A percentile compares a stretch with the other conserved stretches of the same genome.
Evolutionary conservation across 768 basidiomycete species (phyloP).

Genomic region (Serendipita sp.): DNA sequence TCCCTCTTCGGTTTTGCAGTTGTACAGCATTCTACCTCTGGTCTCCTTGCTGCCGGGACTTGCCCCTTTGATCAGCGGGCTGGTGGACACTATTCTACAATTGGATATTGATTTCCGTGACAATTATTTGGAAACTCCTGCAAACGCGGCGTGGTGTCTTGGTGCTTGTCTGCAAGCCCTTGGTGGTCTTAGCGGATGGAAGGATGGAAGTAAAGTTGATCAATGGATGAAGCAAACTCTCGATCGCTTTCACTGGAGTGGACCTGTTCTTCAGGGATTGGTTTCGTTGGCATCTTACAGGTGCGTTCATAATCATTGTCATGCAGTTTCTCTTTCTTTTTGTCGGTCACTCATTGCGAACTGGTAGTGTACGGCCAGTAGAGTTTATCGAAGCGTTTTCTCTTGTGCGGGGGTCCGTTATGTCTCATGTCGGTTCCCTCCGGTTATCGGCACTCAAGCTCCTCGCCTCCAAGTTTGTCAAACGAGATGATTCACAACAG

Average conservation of each 20-base stretch:
- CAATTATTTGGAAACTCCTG: slow-evolving; percentile 22
- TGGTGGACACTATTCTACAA: slow-evolving; percentile 30
- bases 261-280: slow-evolving; percentile 39
- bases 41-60: slow-evolving; percentile 36
- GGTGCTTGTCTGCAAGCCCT: slow-evolving; percentile 45
- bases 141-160: slow-evolving; percentile 38
- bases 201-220: slow-evolving; percentile 28
- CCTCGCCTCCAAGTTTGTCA: slow-evolving; percentile 37
- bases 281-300: slow-evolving; percentile 31
- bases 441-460: slow-evolving; percentile 52
- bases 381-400: slow-evolving; percentile 38
- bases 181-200: slow-evolving; percentile 35
- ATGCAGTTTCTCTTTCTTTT: background rate
- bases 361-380: slow-evolving; percentile 5
- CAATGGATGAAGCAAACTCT: slow-evolving; percentile 33
- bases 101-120: slow-evolving; percentile 15
- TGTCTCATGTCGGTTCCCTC: slow-evolving; percentile 56
- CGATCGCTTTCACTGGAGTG: slow-evolving; percentile 43
- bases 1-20: background rate
- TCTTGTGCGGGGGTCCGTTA: slow-evolving; percentile 35
- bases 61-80: slow-evolving; percentile 23
- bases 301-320: slow-evolving; percentile 22
- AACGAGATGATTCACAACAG: slow-evolving; percentile 14
- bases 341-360: slow-evolving; percentile 10
- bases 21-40: slow-evolving; percentile 40